Evolutionary conservation across 2,329 filamentous ascomycete genomes (phyloP), one percentile per base, ranked within the genome.

Genomic region (Penicillium oxalicum): DNA sequence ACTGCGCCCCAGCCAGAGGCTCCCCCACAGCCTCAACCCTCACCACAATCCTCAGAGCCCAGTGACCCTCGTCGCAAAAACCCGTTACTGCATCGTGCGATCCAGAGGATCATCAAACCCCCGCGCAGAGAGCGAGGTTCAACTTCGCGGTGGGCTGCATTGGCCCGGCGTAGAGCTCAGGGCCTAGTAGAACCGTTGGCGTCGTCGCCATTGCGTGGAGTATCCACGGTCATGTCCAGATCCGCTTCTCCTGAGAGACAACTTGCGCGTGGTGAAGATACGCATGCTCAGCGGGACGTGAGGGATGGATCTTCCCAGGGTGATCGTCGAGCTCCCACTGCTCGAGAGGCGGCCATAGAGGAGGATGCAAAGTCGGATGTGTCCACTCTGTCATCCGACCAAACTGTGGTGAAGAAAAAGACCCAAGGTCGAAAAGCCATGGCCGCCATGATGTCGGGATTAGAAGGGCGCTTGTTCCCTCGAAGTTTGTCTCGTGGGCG

Each of bases 1-100:
- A 80, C 84, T 42, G 81, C 84, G 56, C 76, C 90, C 54, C 87
- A 90, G 64, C 84, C 89, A 73, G 29, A 44, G 28, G 24, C 12
- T n/a, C 47, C 44, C 35, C 24, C 41, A 8, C 27, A 29, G n/a
- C 18, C 25, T 38, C 50, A 24, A 27, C 39, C 50, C 7, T 26
- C 47, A 8, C 28, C 45, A 13, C 36, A 46, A 25, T 27, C 40
- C 32, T 47, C 48, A 1, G 18, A 18, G 18, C 33, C 28, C 12
- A 6, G 25, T 4, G 29, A 40, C 2, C 7, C 26, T 32, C 40
- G 47, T 27, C 26, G 7, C 3, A 43, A 44, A n/a, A 45, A 45
- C 47, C n/a, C 41, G 25, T 38, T 45, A 7, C 36, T 56, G 40
- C 79, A 76, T 45, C 87, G 86, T 25, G 83, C 85, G 9, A 79